Evolutionary conservation across 148 eudicot species (phyloP).

Genomic region (Arbutus unedo): DNA sequence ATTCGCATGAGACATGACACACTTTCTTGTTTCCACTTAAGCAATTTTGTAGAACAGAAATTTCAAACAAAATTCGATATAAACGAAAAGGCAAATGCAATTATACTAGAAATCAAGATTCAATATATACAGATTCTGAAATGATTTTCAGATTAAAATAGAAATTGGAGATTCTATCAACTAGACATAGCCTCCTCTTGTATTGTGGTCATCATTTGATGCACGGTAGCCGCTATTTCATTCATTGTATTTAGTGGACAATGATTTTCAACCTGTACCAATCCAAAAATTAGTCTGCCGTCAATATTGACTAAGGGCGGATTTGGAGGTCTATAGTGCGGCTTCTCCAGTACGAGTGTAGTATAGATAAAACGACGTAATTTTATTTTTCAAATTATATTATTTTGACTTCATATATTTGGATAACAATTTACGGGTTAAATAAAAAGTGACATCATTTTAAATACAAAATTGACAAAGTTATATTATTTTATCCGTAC

Average conservation of each 20-base stretch:
- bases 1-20: no score
- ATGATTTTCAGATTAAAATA: conserved; percentile 6
- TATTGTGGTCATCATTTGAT: conserved; percentile 38
- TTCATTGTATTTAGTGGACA: conserved; percentile 42
- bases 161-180: conserved; percentile 10
- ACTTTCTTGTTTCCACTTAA: not conserved
- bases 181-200: conserved; percentile 26
- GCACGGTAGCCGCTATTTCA: conserved; percentile 44
- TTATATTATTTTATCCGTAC: not conserved
- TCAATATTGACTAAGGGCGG: not conserved
- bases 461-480: not conserved
- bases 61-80: not conserved
- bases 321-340: no score
- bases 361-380: no score
- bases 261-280: conserved; percentile 43
- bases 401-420: not conserved
- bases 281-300: not conserved
- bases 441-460: no score
- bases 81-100: not conserved
- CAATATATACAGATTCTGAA: not conserved
- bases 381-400: not conserved
- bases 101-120: not conserved
- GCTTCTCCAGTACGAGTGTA: no score
- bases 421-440: not conserved
- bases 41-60: not conserved